Evolutionary conservation across 306 rosid genomes (phyloP).

Genomic region (Psophocarpus tetragonolobus): DNA sequence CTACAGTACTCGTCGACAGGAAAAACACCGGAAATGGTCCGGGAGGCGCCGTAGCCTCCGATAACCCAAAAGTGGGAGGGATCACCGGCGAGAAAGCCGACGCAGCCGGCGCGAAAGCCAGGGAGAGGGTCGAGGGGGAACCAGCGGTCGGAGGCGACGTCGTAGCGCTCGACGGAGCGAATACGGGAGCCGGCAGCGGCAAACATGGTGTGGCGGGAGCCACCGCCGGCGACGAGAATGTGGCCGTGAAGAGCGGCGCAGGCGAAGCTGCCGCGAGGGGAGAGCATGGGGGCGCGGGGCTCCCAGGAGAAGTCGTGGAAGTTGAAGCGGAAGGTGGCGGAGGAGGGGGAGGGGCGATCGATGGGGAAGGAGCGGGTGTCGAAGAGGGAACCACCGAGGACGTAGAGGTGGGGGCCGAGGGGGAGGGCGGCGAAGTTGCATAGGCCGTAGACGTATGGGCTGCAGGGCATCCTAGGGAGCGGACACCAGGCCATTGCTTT

Average conservation of each 20-base stretch:
- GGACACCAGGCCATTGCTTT: constrained; percentile 66
- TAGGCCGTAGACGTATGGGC: constrained; percentile 74
- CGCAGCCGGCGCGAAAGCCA: constrained; percentile 76
- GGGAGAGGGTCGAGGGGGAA: constrained; percentile 69
- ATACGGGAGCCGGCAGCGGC: constrained; percentile 75
- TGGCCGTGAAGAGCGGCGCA: constrained; percentile 44
- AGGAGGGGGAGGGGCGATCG: constrained; percentile 68
- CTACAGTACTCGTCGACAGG: constrained; percentile 79
- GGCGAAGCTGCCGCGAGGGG: constrained; percentile 90
- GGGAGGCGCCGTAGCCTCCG: constrained; percentile 82
- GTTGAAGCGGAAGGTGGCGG: constrained; percentile 59
- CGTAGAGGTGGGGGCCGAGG: constrained; percentile 57
- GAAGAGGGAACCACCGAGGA: constrained; percentile 82
- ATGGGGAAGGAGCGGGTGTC: constrained; percentile 91
- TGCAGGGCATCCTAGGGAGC: constrained; percentile 78
- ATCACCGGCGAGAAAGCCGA: constrained; percentile 64
- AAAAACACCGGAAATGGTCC: constrained; percentile 77
- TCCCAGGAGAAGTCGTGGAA: constrained; percentile 56
- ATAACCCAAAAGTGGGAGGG: constrained; percentile 80
- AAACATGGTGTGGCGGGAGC: constrained; percentile 71
- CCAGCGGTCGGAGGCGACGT: constrained; percentile 65
- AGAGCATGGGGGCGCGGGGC: constrained; percentile 59
- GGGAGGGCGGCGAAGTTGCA: constrained; percentile 80
- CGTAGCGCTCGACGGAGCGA: constrained; percentile 70
- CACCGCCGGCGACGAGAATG: constrained; percentile 87